These are phyloP conservation scores for Mortierella alpina DNA, from an alignment of 192 early-diverging fungal species.

Conservation along the genomic window DNA sequence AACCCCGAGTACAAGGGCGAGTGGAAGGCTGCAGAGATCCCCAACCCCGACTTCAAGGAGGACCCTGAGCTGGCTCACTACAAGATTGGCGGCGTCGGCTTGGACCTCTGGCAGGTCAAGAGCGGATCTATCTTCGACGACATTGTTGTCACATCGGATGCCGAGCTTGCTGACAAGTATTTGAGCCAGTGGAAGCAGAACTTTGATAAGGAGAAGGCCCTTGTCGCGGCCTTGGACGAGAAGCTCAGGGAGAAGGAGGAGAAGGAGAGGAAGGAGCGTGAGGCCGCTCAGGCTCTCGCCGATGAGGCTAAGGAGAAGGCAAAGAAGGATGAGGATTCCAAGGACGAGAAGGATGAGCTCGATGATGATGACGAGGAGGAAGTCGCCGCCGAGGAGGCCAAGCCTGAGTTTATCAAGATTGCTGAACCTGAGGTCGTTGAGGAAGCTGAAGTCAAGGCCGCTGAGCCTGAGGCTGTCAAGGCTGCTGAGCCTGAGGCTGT, in stretches of 20 bases:
- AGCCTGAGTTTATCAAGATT: slow-evolving; percentile 13
- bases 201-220: slow-evolving; percentile 9
- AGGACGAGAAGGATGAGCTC: slow-evolving; percentile 30
- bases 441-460: slow-evolving; percentile 28
- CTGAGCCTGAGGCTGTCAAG: slow-evolving; percentile 22
- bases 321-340: slow-evolving; percentile 29
- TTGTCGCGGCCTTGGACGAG: slow-evolving; percentile 25
- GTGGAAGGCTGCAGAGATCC: slow-evolving; percentile 88
- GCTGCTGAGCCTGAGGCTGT: slow-evolving; percentile 1
- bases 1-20: slow-evolving; percentile 97
- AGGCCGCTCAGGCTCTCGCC: slow-evolving; percentile 62
- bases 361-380: slow-evolving; percentile 21
- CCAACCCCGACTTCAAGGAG: slow-evolving; percentile 94
- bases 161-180: slow-evolving; percentile 77
- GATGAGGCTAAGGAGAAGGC: slow-evolving; percentile 71
- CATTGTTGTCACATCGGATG: slow-evolving; percentile 89
- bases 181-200: slow-evolving; percentile 29
- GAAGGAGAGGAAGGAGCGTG: slow-evolving; percentile 3
- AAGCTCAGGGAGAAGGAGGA: slow-evolving; percentile 17
- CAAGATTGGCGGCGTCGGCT: slow-evolving; percentile 87
- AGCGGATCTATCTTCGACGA: slow-evolving; percentile 93
- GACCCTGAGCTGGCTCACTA: slow-evolving; percentile 87
- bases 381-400: background rate
- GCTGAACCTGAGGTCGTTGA: slow-evolving; percentile 19
- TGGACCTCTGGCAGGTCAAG: slow-evolving; percentile 98